phyloP scores from a whole-genome alignment of 257 asterid genomes.

The Ilex asprella region DNA sequence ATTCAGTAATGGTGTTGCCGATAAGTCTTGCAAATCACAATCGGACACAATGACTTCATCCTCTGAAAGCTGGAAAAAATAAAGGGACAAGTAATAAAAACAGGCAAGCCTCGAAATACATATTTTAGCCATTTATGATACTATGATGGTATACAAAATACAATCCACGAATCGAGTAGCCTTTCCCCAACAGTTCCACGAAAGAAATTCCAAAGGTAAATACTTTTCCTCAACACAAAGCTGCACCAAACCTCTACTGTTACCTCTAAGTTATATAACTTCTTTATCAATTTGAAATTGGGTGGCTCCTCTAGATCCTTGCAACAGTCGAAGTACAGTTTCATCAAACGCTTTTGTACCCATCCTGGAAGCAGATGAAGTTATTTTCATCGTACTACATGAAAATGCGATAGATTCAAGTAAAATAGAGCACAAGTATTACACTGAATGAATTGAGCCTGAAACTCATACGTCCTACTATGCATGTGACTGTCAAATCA shows the following conservation, averaged over 20 bases:
- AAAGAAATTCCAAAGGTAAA: not conserved
- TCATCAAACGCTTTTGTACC: constrained; percentile 76
- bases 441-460: no score
- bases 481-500: no score
- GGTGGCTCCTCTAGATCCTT: constrained; percentile 62
- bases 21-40: constrained; percentile 78
- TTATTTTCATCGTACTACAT: no score
- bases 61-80: constrained; percentile 63
- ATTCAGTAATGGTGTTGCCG: constrained; percentile 68
- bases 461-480: no score
- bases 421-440: no score
- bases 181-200: no score
- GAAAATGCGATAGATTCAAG: no score
- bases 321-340: constrained; percentile 68
- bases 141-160: no score
- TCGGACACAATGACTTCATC: constrained; percentile 75
- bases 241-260: constrained; percentile 11
- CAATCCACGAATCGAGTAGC: no score
- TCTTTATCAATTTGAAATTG: constrained; percentile 56
- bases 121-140: not conserved
- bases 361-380: constrained; percentile 44
- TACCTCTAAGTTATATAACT: constrained; percentile 77
- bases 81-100: not conserved
- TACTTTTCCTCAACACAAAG: constrained; percentile 2
- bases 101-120: not conserved